Evolutionary conservation across 805 yeast genomes (phyloP).

Genomic region (Candida glaebosa): DNA sequence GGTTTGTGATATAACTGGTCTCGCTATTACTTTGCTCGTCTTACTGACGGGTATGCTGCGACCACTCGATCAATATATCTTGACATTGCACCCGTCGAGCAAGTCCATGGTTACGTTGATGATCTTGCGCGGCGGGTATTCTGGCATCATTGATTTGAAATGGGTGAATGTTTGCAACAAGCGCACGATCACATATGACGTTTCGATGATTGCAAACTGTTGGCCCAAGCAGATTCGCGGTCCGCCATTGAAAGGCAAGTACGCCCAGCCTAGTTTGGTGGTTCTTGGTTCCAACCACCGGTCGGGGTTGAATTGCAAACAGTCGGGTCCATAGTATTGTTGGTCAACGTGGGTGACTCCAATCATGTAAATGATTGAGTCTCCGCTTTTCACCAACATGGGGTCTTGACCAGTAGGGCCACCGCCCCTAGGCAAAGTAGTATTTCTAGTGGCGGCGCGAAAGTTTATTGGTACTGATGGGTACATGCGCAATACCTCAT

Average conservation of each 20-base stretch:
- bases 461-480: slow-evolving; percentile 32
- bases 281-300: slow-evolving; percentile 32
- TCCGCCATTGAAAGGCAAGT: slow-evolving; percentile 53
- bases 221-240: slow-evolving; percentile 56
- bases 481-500: slow-evolving; percentile 35
- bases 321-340: slow-evolving; percentile 31
- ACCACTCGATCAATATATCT: too few relatives aligned
- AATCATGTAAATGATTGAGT: slow-evolving; percentile 17
- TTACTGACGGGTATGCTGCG: too few relatives aligned
- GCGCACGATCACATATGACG: slow-evolving; percentile 42
- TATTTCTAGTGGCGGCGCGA: slow-evolving; percentile 26
- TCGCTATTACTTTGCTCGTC: too few relatives aligned
- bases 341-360: slow-evolving; percentile 19
- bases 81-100: slow-evolving; percentile 18
- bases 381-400: slow-evolving; percentile 18
- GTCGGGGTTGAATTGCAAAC: slow-evolving; percentile 33
- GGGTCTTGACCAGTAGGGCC: slow-evolving; percentile 26
- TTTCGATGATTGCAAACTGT: slow-evolving; percentile 54
- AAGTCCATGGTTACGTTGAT: slow-evolving; percentile 29
- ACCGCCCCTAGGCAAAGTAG: slow-evolving; percentile 31
- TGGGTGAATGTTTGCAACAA: slow-evolving; percentile 22
- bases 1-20: too few relatives aligned
- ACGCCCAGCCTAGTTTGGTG: slow-evolving; percentile 44
- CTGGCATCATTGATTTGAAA: slow-evolving; percentile 11
- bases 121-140: slow-evolving; percentile 24